Evolutionary conservation across 2,329 filamentous ascomycete species (phyloP).

Genomic region (Diaporthe batatas): DNA sequence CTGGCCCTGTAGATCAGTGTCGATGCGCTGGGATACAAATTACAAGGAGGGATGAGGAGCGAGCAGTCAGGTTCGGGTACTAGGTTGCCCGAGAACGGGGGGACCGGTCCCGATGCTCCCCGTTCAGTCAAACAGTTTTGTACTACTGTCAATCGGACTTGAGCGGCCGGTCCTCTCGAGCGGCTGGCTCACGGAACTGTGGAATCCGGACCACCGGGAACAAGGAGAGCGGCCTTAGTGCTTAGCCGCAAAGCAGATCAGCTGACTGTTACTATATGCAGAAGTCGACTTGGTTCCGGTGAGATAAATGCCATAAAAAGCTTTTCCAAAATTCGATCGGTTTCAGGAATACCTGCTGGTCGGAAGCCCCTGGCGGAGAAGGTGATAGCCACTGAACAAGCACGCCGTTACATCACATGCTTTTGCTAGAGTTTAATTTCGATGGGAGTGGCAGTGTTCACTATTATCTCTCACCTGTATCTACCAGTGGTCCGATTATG

Average conservation of each 20-base stretch:
- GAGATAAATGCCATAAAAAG: background rate
- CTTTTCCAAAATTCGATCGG: background rate
- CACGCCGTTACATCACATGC: background rate
- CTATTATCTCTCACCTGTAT: background rate
- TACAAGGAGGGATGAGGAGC: background rate
- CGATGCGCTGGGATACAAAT: background rate
- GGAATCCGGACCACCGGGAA: background rate
- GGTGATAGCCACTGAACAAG: background rate
- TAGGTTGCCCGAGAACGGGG: background rate
- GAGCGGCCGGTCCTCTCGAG: background rate
- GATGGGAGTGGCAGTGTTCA: background rate
- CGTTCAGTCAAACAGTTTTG: background rate
- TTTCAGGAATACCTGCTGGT: background rate
- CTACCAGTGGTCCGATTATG: background rate
- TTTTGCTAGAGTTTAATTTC: background rate
- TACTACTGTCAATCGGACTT: background rate
- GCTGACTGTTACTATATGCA: constrained; percentile 1
- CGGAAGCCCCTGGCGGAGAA: background rate
- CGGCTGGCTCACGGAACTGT: background rate
- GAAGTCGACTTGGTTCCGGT: background rate
- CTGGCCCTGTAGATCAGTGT: background rate
- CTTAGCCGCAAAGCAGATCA: constrained; percentile 3
- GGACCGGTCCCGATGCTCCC: background rate
- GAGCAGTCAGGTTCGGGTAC: background rate
- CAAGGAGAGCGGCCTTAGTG: background rate